Base-by-base conservation (phyloP, 495 filamentous ascomycete species). In the Xylaria venustula region DNA sequence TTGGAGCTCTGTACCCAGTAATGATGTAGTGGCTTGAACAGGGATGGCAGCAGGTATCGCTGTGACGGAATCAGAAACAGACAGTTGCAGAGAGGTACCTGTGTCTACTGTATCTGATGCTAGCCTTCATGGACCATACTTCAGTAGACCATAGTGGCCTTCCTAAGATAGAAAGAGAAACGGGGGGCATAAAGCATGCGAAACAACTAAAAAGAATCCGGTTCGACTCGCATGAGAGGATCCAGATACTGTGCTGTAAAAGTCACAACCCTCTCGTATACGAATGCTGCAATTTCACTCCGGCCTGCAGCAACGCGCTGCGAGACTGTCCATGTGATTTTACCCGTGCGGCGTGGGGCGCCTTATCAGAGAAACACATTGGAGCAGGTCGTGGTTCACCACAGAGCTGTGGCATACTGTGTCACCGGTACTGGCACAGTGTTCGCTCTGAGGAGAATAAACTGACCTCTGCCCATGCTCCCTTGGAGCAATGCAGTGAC, bases 1-100 rank as follows among this genome's bases (percentile, higher is more conserved):
- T 45, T 25, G 37, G 37, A 55, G 25, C 40, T 40, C 40, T 55
- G 53, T 34, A n/a, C 36, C 36, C 36, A 14, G 36, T 1, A 42
- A 53, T 53, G 50, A 54, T 28, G 23, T 22, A 19, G 51, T 54
- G 26, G 26, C 40, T 55, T 55, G 53, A 32, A 45, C 53, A 44
- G 53, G 51, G 40, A 40, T 34, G 30, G 37, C n/a, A 6, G 1
- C 8, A 3, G 19, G 25, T 42, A 26, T 40, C 17, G 34, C 1
- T 26, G 34, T 26, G 11, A 30, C 50, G 20, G 19, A 2, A 28
- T 14, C n/a, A 41, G 34, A 41, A 54, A 26, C 5, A 26, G 50
- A 52, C 47, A 8, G 19, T 37, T 52, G 22, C 7, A 51, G 30
- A 51, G 9, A 12, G 9, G n/a, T 34, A 34, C 28, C 30, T 36